Evolutionary conservation across 441 rosid species (phyloP), one percentile per base, ranked within the genome.

Genomic region (Sinapis alba): DNA sequence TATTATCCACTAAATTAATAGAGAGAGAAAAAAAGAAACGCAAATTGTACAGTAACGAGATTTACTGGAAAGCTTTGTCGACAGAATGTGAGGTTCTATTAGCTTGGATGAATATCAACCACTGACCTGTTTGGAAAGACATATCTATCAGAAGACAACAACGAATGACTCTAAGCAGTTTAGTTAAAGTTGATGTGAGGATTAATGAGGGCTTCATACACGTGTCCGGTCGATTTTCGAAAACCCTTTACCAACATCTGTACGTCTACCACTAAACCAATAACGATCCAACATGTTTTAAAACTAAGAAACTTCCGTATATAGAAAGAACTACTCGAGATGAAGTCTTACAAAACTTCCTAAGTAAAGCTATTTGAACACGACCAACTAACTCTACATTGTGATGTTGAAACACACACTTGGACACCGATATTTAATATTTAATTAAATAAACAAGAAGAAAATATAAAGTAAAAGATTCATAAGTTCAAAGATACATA

Each of bases 1-100:
- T 26, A 27, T n/a, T 13, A 11, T 21, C 62, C 24, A 24, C 38
- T 12, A 18, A 53, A 28, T 16, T 15, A 6, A 15, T 7, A 7
- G 7, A 28, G 34, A 63, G 13, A 65, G 27, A 30, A 19, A 10
- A 11, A 45, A 62, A 24, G 16, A 18, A 19, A 19, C 26, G 62
- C 62, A 34, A 19, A 53, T 18, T 34, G 50, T 32, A 53, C 24
- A 45, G 62, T 30, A 66, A 66, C 53, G 45, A 59, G 27, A 67
- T 47, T 60, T 59, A 50, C 67, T 60, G 73, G 26, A 53, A 32
- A 66, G 54, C 64, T 54, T 54, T 57, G 68, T 74, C 68, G 72
- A 30, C 20, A 53, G 36, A 23, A 6, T 53, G 50, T 68, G 24
- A 47, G 21, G 59, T 8, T 66, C 8, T 9, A 65, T 15, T 59